phyloP scores from a whole-genome alignment of 495 filamentous ascomycete species.

The Apodospora peruviana region DNA sequence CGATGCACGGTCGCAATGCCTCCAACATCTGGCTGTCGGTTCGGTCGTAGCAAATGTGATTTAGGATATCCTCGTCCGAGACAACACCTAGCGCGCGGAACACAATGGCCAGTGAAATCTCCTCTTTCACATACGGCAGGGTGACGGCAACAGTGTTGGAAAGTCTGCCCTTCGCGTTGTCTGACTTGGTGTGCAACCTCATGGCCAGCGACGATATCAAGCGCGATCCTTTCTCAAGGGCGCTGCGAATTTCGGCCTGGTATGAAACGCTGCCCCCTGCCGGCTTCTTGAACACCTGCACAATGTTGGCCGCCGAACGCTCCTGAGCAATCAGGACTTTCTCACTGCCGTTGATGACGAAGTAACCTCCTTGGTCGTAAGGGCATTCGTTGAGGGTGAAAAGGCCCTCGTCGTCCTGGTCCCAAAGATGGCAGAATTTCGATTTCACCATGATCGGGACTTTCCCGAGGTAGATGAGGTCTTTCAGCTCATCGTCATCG shows the following conservation, averaged over 20 bases:
- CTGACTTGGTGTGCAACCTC: conserved; percentile 80
- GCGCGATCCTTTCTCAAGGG: conserved; percentile 90
- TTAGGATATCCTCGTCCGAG: conserved; percentile 95
- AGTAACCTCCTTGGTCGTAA: conserved; percentile 96
- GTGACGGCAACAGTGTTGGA: conserved; percentile 85
- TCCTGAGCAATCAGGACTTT: conserved; percentile 99
- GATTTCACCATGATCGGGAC: conserved; percentile 97
- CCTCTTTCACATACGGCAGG: conserved; percentile 86
- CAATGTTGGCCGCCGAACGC: conserved; percentile 93
- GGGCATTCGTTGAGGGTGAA: conserved; percentile 91
- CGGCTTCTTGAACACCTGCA: conserved; percentile 97
- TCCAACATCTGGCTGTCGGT: conserved; percentile 96
- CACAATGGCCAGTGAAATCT: conserved; percentile 89
- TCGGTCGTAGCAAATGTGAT: conserved; percentile 93
- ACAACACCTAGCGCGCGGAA: conserved; percentile 95
- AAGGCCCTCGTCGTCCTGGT: conserved; percentile 71
- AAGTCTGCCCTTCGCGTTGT: conserved; percentile 67
- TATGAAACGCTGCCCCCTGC: conserved; percentile 81
- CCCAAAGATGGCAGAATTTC: conserved; percentile 81
- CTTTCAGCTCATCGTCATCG: conserved; percentile 38
- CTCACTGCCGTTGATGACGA: conserved; percentile 99
- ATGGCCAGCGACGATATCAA: conserved; percentile 86
- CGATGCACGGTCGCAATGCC: conserved; percentile 92
- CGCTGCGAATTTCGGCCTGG: conserved; percentile 91
- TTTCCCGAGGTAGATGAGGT: conserved; percentile 77